Evolutionary conservation across 1,284 basidiomycete species (phyloP).

Genomic region (Violaceomyces palustris): DNA sequence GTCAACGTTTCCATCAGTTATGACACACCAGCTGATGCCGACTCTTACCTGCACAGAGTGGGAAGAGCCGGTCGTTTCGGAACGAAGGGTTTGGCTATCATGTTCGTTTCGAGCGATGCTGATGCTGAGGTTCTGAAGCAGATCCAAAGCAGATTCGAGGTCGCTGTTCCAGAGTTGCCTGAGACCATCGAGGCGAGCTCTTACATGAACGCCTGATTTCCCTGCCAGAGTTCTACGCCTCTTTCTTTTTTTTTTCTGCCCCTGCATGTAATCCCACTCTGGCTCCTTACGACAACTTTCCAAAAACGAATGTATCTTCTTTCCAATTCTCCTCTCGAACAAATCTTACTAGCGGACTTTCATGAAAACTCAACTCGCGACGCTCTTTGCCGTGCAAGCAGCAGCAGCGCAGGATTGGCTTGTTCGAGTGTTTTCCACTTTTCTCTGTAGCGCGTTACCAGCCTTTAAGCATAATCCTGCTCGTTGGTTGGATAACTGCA

Average conservation of each 20-base stretch:
- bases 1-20: conserved; percentile 53
- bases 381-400: too few relatives aligned
- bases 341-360: too few relatives aligned
- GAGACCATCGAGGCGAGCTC: conserved; percentile 74
- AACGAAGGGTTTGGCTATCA: conserved; percentile 98
- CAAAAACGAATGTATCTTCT: too few relatives aligned
- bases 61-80: conserved; percentile 99
- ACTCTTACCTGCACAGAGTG: conserved; percentile 96
- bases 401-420: too few relatives aligned
- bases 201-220: conserved; percentile 52
- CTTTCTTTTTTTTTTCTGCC: neutral
- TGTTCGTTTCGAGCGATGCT: conserved; percentile 84
- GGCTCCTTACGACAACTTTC: too few relatives aligned
- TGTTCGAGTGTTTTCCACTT: too few relatives aligned
- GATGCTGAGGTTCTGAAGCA: conserved; percentile 89
- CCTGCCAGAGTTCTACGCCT: neutral
- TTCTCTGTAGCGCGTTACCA: too few relatives aligned
- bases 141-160: conserved; percentile 87
- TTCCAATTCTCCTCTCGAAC: too few relatives aligned
- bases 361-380: too few relatives aligned
- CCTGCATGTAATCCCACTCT: neutral
- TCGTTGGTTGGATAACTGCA: too few relatives aligned
- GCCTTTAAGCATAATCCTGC: too few relatives aligned
- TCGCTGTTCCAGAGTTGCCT: conserved; percentile 86
- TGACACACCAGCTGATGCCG: conserved; percentile 92